Base-by-base conservation (phyloP, 108 stramenopile genomes). In the Skeletonema grethae region DNA sequence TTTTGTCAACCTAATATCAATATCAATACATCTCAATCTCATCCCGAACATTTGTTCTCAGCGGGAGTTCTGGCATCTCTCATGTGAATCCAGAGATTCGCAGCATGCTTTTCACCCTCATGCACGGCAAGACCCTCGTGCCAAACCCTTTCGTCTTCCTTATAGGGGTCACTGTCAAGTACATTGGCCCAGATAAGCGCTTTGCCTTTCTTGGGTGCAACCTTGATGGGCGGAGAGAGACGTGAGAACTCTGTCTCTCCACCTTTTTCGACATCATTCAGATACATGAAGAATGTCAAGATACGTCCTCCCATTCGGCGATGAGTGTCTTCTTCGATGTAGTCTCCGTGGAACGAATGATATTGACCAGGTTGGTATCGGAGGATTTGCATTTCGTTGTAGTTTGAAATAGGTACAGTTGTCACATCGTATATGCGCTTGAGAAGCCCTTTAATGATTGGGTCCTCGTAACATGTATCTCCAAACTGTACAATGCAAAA, bases 31-130 rank as follows among this genome's bases (percentile, higher is more conserved):
- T 53, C 50, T 24, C 22, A 24, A 10, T 34, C 32, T 34, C 7
- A 34, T 3, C 9, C 50, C 4, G 6, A 2, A 63, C 84, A 85
- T 22, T 80, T 80, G 13, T 13, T 61, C 22, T 36, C 30, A 48
- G 80, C 73, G 0, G 74, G 66, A 5, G 28, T 58, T 58, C 82
- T 61, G 60, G 2, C 90, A 65, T 95, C 86, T 25, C 85, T 73
- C 73, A 88, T 69, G 57, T 97, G 96, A 35, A 96, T 81, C 96
- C 96, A 96, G 3, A 90, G 86, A 48, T 86, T 86, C 12, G 85
- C 85, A 28, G 80, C 85, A 25, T 76, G 70, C 15, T 86, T 86
- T 7, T 29, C 58, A 1, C 85, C 85, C 58, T 81, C 65, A 5
- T 34, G 30, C 8, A 85, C 82, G 15, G 57, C 25, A 4, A 63